phyloP scores from a whole-genome alignment of 768 basidiomycete genomes.

The Leccinellum albellum region DNA sequence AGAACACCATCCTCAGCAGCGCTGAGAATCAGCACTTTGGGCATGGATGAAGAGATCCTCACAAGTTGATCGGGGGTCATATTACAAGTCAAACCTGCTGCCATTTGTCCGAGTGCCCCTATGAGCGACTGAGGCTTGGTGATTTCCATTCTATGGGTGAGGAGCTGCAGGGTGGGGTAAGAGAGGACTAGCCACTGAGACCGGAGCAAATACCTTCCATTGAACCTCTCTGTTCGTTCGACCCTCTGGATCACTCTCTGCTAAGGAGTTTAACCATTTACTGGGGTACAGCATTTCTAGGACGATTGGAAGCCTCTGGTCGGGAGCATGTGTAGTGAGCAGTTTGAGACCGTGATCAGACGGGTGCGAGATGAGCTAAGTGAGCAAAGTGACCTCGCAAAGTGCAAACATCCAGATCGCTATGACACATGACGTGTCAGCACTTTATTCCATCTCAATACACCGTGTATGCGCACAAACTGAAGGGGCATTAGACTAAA shows the following conservation, averaged over 20 bases:
- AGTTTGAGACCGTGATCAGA: slow-evolving; percentile 31
- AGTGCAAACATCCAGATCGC: slow-evolving; percentile 37
- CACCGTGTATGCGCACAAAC: slow-evolving; percentile 35
- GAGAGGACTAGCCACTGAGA: not conserved
- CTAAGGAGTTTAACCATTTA: slow-evolving; percentile 56
- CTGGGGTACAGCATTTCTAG: slow-evolving; percentile 57
- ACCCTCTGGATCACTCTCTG: slow-evolving; percentile 49
- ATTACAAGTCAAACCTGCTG: slow-evolving; percentile 60
- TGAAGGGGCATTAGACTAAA: slow-evolving; percentile 60
- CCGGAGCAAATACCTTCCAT: slow-evolving; percentile 39
- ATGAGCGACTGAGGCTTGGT: slow-evolving; percentile 57
- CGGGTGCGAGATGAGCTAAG: not conserved
- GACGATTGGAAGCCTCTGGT: slow-evolving; percentile 46
- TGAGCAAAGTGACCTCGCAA: slow-evolving; percentile 31
- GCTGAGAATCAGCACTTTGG: slow-evolving; percentile 65
- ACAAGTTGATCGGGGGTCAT: slow-evolving; percentile 48
- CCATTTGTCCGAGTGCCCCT: slow-evolving; percentile 72
- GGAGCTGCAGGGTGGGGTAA: slow-evolving; percentile 35
- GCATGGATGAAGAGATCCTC: slow-evolving; percentile 49
- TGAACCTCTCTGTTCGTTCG: slow-evolving; percentile 66
- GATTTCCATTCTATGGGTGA: slow-evolving; percentile 42
- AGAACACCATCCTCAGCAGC: slow-evolving; percentile 67
- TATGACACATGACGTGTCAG: slow-evolving; percentile 15
- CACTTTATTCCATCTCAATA: not conserved
- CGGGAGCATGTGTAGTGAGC: slow-evolving; percentile 35